Conservation (phyloP, 2,329 filamentous ascomycete species). For the Fusarium irregulare region DNA sequence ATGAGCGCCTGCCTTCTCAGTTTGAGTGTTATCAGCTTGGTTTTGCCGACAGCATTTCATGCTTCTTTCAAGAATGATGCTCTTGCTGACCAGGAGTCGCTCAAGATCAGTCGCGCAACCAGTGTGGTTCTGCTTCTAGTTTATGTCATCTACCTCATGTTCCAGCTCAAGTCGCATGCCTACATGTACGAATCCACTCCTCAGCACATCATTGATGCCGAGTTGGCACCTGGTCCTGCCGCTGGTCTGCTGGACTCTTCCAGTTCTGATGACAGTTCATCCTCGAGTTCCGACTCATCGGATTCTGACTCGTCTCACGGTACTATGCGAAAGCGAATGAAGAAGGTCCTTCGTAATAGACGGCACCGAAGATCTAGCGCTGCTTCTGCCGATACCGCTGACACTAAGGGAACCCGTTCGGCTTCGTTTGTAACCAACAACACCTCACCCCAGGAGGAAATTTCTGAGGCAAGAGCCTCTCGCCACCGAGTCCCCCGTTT, state of each 20-base stretch:
- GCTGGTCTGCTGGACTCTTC: conserved; percentile 84
- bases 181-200: conserved; percentile 95
- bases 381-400: conserved; percentile 71
- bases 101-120: conserved; percentile 89
- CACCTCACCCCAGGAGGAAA: conserved; percentile 52
- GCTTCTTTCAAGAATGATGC: conserved; percentile 77
- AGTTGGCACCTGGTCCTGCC: conserved; percentile 85
- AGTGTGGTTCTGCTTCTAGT: conserved; percentile 76
- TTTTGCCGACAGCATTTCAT: conserved; percentile 92
- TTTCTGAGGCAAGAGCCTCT: conserved; percentile 54
- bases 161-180: conserved; percentile 90
- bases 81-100: conserved; percentile 74
- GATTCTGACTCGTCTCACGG: conserved; percentile 64
- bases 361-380: conserved; percentile 82
- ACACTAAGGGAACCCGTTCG: conserved; percentile 50
- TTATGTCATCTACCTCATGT: conserved; percentile 85
- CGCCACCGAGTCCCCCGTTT: conserved; percentile 52
- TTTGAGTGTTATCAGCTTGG: conserved; percentile 87
- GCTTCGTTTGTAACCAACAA: conserved; percentile 57
- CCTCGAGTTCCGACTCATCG: conserved; percentile 77
- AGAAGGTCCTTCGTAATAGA: conserved; percentile 76
- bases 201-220: conserved; percentile 91
- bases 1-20: conserved; percentile 95
- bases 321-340: conserved; percentile 80
- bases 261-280: conserved; percentile 65